Conservation (phyloP, 345 rosid genomes). For the Capsella bursapastoris region DNA sequence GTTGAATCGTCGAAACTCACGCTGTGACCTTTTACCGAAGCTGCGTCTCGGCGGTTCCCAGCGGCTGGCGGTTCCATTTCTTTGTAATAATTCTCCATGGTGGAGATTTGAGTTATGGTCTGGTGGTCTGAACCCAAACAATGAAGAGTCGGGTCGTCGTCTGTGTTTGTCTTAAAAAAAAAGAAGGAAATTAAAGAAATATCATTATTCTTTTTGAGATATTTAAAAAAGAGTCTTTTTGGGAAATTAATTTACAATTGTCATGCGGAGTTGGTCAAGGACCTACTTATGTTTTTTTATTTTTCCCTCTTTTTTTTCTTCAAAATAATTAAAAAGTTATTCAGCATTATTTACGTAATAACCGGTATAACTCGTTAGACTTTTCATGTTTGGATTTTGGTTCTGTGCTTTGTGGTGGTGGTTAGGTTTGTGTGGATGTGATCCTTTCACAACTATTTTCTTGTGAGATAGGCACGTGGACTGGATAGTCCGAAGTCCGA, state of each 20-base stretch:
- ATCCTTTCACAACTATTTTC: conserved; percentile 24
- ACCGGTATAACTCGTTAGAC: background rate
- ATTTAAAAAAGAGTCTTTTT: conserved; percentile 7
- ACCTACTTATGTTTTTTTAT: conserved; percentile 11
- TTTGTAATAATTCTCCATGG: conserved; percentile 35
- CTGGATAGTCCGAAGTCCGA: background rate
- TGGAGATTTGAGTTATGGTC: conserved; percentile 29
- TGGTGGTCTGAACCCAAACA: conserved; percentile 32
- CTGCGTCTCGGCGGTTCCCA: conserved; percentile 24
- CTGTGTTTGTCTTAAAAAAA: conserved; percentile 23
- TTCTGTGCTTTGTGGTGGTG: background rate
- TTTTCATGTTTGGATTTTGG: background rate
- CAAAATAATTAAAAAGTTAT: background rate
- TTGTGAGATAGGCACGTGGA: conserved; percentile 19
- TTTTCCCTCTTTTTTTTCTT: background rate
- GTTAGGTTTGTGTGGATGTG: conserved; percentile 42
- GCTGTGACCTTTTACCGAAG: conserved; percentile 29
- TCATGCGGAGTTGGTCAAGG: conserved; percentile 37
- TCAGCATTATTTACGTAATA: background rate
- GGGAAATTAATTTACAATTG: conserved; percentile 23
- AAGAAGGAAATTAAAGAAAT: conserved; percentile 16
- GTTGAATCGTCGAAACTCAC: conserved; percentile 29
- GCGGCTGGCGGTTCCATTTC: conserved; percentile 34
- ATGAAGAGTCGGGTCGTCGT: conserved; percentile 5
- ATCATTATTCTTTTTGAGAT: conserved; percentile 2